Base-by-base conservation (phyloP, 257 asterid genomes). In the Nicotiana benthamiana region DNA sequence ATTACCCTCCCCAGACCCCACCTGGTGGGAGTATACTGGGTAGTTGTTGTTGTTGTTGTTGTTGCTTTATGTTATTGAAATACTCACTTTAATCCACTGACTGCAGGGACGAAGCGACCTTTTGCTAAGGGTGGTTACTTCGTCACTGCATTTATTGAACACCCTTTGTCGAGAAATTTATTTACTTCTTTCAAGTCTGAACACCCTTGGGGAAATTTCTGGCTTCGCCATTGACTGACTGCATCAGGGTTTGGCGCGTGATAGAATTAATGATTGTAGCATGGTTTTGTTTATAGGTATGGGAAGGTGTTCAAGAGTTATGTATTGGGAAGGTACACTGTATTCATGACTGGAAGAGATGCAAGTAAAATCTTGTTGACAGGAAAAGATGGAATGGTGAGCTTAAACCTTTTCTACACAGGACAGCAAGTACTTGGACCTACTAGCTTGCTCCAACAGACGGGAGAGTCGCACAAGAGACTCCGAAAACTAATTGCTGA, bases 351-450 rank as follows among this genome's bases (percentile, higher is more conserved):
- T 0, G 98, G 97, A 59, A 87, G 92, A 84, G 96, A 88, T 81
- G 97, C 98, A 5, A 81, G 92, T 81, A 93, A 92, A 93, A 90
- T 90, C 77, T 79, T 92, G 83, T 83, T 93, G 64, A 87, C 98
- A 30, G 98, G 97, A 32, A 93, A 93, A 91, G 97, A 92, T 81
- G 98, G 97, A 51, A 86, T 91, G 65, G 97, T 93, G 79, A 93
- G 96, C 85, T 78, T 93, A 30, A 92, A 93, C 65, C 93, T 93
- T 59, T 93, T 93, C 80, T 91, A 92, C 84, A 92, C 96, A 12
- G 98, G 98, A 81, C 87, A 91, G 77, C 97, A 92, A 82, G 98
- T 93, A 56, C 93, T 93, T 54, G 97, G 97, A 43, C 96, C 98
- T 0, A 89, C 90, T 3, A 92, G 98, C 89, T 85, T 93, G 90